Evolutionary conservation across 176 grass and related monocot genomes (phyloP), one percentile per base, ranked within the genome.

Genomic region (Luzula sylvatica): DNA sequence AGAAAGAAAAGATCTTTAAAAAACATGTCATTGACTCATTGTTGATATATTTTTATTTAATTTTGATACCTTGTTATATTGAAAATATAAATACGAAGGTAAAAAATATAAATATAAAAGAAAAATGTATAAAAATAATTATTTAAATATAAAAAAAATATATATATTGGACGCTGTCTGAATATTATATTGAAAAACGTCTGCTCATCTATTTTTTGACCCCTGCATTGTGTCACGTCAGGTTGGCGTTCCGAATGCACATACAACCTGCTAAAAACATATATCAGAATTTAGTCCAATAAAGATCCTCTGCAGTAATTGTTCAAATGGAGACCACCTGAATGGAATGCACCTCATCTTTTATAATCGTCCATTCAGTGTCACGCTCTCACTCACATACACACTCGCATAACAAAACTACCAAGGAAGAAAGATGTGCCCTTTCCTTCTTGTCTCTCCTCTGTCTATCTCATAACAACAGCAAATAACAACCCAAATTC

Each of bases 311-410:
- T 21, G 35, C 50, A 22, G 22, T 29, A 26, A 2, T 28, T 1
- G 0, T 7, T 1, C 1, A 26, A 53, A 55, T 56, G 50, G 51
- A 44, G 43, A 9, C 26, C 67, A 50, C 35, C 7, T 49, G 30
- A 35, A 38, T 11, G 41, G 47, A 64, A 15, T 28, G 59, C 67
- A 50, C 43, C 67, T 60, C 55, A 61, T 71, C 54, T 42, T 54
- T 57, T 57, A 57, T 32, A 29, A 30, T 55, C 40, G 3, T 54
- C 32, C 35, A 69, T 50, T 71, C 9, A 71, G 38, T 60, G 54
- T 26, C 42, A 58, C 44, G 26, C 53, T 42, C 41, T 49, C 35
- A 26, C 42, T 46, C 19, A 25, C 56, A 44, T 61, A 61, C 18
- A 61, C 24, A 61, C 43, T 64, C 43, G 42, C 67, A 13, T 48